Base-by-base conservation (phyloP, 1,139 yeast species). In the Williopsis jadinii region DNA sequence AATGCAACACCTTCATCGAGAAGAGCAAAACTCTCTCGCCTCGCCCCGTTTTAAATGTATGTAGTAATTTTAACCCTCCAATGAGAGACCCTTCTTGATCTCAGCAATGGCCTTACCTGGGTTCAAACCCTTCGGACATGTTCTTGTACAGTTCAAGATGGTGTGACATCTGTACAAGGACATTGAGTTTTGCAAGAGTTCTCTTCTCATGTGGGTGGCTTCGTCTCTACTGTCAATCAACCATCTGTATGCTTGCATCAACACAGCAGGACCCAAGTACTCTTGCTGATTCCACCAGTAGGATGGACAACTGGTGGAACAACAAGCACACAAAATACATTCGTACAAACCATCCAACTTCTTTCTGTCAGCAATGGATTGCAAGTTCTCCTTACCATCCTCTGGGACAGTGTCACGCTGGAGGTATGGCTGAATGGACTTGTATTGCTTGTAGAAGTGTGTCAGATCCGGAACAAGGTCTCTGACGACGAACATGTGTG, bases 231-330 rank as follows among this genome's bases (percentile, higher is more conserved):
- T 84, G 67, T 92, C 99, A 52, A 88, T 80, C 75, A 92, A 81
- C 98, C 98, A 92, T 74, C 98, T 82, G 77, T 82, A 92, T 44
- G 97, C 97, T 73, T 92, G 98, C 97, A 92, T 86, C 66, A 92
- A 77, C 45, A 92, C 97, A 28, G 97, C 97, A 30, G 98, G 97
- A 45, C 98, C 98, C 59, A 94, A 74, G 70, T 94, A 94, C 73
- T 94, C 95, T 68, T 90, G 95, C 70, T 88, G 96, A 71, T 94
- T 94, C 99, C 99, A 94, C 98, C 99, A 94, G 77, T 94, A 94
- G 8, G 97, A 88, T 41, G 99, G 98, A 73, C 99, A 92, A 30
- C 98, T 80, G 40, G 99, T 94, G 32, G 97, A 90, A 70, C 98
- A 92, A 71, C 98, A 92, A 27, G 98, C 98, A 73, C 98, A 92